Conservation (phyloP, 176 grass and related monocot species). For the Cenchrus purpureus region DNA sequence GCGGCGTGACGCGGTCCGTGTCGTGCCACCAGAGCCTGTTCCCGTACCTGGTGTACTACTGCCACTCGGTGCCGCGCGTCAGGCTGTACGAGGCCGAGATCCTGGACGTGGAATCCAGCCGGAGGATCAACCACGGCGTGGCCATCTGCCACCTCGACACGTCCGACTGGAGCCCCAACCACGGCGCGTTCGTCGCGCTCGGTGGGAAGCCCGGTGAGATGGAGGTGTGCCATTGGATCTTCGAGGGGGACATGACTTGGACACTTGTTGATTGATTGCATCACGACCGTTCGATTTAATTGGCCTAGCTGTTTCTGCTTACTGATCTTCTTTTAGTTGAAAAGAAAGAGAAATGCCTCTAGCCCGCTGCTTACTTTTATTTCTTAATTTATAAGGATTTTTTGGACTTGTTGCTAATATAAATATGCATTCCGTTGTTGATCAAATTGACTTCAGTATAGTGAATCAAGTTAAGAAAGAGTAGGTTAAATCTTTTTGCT, state of each 20-base stretch:
- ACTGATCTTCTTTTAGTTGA: neutral
- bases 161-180: constrained; percentile 57
- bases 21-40: constrained; percentile 80
- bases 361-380: no score
- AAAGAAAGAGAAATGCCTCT: no score
- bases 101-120: constrained; percentile 47
- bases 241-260: constrained; percentile 79
- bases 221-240: constrained; percentile 82
- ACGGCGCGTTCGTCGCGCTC: constrained; percentile 59
- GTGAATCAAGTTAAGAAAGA: no score
- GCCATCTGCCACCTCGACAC: constrained; percentile 75
- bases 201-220: constrained; percentile 60
- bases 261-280: constrained; percentile 47
- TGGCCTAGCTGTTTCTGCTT: neutral
- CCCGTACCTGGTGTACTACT: constrained; percentile 77
- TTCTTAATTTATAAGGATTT: no score
- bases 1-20: constrained; percentile 57
- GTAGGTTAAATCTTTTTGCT: neutral
- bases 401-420: neutral
- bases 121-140: constrained; percentile 64
- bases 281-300: neutral
- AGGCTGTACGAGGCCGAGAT: constrained; percentile 66
- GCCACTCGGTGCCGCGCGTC: constrained; percentile 71
- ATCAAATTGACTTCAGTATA: neutral
- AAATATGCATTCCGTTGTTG: neutral